Conservation (phyloP, 306 rosid species). For the Spatholobus suberectus region DNA sequence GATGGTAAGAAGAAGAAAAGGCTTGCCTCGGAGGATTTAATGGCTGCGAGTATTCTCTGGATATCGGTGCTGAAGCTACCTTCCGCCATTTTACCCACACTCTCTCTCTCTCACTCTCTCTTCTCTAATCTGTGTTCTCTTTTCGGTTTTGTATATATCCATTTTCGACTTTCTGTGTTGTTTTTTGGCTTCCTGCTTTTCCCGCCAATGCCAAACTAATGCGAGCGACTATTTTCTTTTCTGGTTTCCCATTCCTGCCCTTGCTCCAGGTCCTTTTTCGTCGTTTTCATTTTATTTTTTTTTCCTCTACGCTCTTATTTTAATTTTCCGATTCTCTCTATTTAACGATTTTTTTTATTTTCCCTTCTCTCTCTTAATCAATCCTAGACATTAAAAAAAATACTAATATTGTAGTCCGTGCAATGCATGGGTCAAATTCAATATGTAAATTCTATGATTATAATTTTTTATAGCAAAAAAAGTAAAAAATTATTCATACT, state of each 20-base stretch:
- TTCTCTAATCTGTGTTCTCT: neutral
- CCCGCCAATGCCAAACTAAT: slow-evolving; percentile 34
- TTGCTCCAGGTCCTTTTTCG: neutral
- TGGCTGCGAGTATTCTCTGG: slow-evolving; percentile 62
- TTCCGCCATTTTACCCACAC: slow-evolving; percentile 61
- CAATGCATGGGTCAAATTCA: too few relatives aligned
- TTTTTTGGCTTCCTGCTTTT: slow-evolving; percentile 1
- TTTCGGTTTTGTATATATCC: neutral
- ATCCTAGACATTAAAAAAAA: too few relatives aligned
- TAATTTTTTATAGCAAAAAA: too few relatives aligned
- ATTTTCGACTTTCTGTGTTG: neutral
- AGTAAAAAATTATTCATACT: too few relatives aligned
- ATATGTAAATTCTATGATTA: too few relatives aligned
- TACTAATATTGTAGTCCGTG: too few relatives aligned
- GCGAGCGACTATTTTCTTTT: neutral
- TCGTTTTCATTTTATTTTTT: too few relatives aligned
- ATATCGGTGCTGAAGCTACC: slow-evolving; percentile 52
- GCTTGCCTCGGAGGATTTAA: slow-evolving; percentile 82
- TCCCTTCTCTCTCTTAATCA: too few relatives aligned
- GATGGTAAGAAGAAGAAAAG: slow-evolving; percentile 1
- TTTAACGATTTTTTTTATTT: too few relatives aligned
- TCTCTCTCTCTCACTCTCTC: neutral
- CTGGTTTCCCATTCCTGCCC: neutral
- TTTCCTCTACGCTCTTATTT: neutral
- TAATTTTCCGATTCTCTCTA: too few relatives aligned